Conservation (phyloP, 169 alveolate genomes). For the Cryptosporidium xiaoi region DNA sequence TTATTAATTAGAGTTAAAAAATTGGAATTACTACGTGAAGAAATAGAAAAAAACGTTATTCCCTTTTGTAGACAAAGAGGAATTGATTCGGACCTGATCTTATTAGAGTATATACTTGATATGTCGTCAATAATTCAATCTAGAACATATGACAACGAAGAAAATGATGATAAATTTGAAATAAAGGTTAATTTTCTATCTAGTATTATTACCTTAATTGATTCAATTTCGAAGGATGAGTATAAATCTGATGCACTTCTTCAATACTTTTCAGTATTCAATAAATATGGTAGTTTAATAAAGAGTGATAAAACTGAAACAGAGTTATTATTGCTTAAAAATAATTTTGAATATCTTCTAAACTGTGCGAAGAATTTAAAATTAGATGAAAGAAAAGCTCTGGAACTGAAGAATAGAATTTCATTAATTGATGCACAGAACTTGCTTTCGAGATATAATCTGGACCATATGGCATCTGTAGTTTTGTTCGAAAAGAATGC, state of each 20-base stretch:
- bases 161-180: not conserved
- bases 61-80: slow-evolving; percentile 66
- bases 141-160: not conserved
- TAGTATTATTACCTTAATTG: slow-evolving; percentile 43
- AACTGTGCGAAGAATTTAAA: slow-evolving; percentile 17
- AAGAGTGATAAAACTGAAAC: not conserved
- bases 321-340: not conserved
- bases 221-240: slow-evolving; percentile 38
- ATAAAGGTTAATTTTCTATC: slow-evolving; percentile 11
- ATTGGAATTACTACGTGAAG: slow-evolving; percentile 33
- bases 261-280: slow-evolving; percentile 26
- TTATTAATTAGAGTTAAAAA: slow-evolving; percentile 30
- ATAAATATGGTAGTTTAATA: slow-evolving; percentile 1
- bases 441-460: slow-evolving; percentile 59
- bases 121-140: slow-evolving; percentile 6
- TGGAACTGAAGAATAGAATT: slow-evolving; percentile 51
- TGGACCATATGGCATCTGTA: slow-evolving; percentile 60
- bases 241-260: slow-evolving; percentile 35
- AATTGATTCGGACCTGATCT: slow-evolving; percentile 20
- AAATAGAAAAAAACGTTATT: slow-evolving; percentile 40
- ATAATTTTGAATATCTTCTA: slow-evolving; percentile 15
- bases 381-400: slow-evolving; percentile 27
- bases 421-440: slow-evolving; percentile 67
- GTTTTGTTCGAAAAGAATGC: slow-evolving; percentile 65
- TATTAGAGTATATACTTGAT: slow-evolving; percentile 38